Evolutionary conservation across 805 yeast genomes (phyloP).

Genomic region (Gaillardinia entomophila): DNA sequence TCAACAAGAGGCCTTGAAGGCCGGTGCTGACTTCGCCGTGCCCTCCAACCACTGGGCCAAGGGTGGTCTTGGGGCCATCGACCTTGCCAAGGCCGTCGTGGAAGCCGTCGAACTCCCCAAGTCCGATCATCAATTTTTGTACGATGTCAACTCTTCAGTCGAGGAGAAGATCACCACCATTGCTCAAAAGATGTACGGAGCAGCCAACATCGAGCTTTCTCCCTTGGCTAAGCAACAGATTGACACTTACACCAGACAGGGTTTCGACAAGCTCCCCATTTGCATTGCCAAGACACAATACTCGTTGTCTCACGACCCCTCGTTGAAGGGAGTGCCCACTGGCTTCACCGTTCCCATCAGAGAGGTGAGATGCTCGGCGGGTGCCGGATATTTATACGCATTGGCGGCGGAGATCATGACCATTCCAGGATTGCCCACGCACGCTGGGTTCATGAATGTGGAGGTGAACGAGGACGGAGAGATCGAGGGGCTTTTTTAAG

Average conservation of each 20-base stretch:
- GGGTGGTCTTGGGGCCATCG: constrained; percentile 89
- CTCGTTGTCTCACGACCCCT: constrained; percentile 90
- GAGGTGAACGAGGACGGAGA: constrained; percentile 88
- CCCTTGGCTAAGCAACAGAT: constrained; percentile 79
- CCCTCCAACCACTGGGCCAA: constrained; percentile 91
- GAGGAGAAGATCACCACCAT: constrained; percentile 76
- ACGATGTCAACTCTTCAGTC: constrained; percentile 64
- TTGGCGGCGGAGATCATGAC: constrained; percentile 96
- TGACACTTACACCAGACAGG: constrained; percentile 77
- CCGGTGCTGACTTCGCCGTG: constrained; percentile 93
- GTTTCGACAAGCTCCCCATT: constrained; percentile 85
- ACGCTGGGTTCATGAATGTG: constrained; percentile 94
- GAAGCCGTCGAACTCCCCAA: constrained; percentile 46
- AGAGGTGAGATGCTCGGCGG: constrained; percentile 90
- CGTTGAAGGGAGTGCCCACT: constrained; percentile 89
- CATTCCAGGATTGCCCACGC: constrained; percentile 94
- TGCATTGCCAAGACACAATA: constrained; percentile 98
- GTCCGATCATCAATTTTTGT: constrained; percentile 47
- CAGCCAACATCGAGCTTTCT: constrained; percentile 72
- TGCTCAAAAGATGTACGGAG: constrained; percentile 91
- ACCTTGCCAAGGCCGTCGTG: constrained; percentile 78
- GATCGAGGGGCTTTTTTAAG: constrained; percentile 83
- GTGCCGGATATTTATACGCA: constrained; percentile 96
- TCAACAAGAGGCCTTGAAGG: constrained; percentile 70
- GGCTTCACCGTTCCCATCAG: constrained; percentile 92